Base-by-base conservation (phyloP, 2,329 filamentous ascomycete species). In the Fusarium tuaranense region DNA sequence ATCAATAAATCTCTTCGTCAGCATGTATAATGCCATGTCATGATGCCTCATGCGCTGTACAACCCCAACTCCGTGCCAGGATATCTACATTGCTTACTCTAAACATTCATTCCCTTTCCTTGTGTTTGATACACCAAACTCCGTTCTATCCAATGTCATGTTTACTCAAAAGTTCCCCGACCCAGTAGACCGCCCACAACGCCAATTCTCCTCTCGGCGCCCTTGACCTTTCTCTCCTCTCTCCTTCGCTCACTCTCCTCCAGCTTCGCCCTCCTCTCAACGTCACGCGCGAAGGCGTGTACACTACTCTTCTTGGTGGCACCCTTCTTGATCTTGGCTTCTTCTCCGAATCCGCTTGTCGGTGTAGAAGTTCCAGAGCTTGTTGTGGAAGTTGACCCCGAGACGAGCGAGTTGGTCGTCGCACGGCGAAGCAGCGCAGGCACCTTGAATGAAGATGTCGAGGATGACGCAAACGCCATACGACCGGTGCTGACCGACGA, bases 351-450 rank as follows among this genome's bases (percentile, higher is more conserved):
- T 53, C 84, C 84, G 22, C 82, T 77, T n/a, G 75, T 69, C 7
- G 80, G 82, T 1, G 80, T 81, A n/a, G 81, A 80, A 46, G 80
- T 78, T 6, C 82, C 82, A 10, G 81, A 80, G 38, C 80, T 81
- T 4, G 78, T 81, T 2, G 80, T 80, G 5, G 79, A 80, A 55
- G 78, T 81, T 7, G 80, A 79, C 48, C 80, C 81, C 18, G 84
- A 87, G 46, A 87, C 80, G 18, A 88, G 82, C 30, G 88, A 90
- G 79, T 92, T 92, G 14, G 92, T 92, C 0, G 94, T 96, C 6
- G 93, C 93, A 34, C 93, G 89, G 30, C 94, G 90, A 20, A 97
- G 87, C 22, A 97, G 86, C 0, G 89, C 88, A 0, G 94, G 94
- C 2, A 94, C 89, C 76, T 90, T 92, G 88, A 94, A 94, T 0